Base-by-base conservation (phyloP, 352 stramenopile species). In the Globisporangium paroecandrum region DNA sequence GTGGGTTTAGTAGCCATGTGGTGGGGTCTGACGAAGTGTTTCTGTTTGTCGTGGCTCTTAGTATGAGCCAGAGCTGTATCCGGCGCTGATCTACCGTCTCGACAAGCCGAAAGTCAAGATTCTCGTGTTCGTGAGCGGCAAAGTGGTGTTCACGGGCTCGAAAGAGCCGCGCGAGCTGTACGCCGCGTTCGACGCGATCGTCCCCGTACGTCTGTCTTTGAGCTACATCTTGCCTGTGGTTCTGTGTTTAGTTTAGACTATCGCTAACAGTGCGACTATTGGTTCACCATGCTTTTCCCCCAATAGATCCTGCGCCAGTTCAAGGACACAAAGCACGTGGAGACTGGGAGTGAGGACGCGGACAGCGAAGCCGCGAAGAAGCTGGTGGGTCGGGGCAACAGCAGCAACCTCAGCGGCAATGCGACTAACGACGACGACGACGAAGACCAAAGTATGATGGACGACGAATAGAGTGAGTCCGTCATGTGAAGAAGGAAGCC, bases 51-150 rank as follows among this genome's bases (percentile, higher is more conserved):
- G 29, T 4, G 29, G 29, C 7, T 32, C 65, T 20, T 74, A 96
- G 71, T 99, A 99, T 71, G 98, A 99, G 76, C 98, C 98, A 4
- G 98, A 99, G 76, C 74, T 99, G 38, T 99, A 99, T 72, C 97
- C 98, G 13, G 98, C 97, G 49, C 77, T 99, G 20, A 99, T 99
- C 77, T 99, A 99, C 79, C 89, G 97, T 15, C 87, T 99, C 68
- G 84, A 97, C 20, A 90, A 96, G 58, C 97, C 97, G 27, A 94
- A 98, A 63, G 94, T 99, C 13, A 98, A 99, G 59, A 85, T 99
- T n/a, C 80, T 99, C 24, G 98, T 99, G 62, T 99, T 99, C 80
- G 98, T 99, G 24, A 95, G 91, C 63, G 98, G 98, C 4, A 99
- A 99, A 72, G 87, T 99, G 36, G 97, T 99, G 10, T 96, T 99